Evolutionary conservation across 2,329 filamentous ascomycete genomes (phyloP).

Genomic region (Tolypocladium cylindrosporum): DNA sequence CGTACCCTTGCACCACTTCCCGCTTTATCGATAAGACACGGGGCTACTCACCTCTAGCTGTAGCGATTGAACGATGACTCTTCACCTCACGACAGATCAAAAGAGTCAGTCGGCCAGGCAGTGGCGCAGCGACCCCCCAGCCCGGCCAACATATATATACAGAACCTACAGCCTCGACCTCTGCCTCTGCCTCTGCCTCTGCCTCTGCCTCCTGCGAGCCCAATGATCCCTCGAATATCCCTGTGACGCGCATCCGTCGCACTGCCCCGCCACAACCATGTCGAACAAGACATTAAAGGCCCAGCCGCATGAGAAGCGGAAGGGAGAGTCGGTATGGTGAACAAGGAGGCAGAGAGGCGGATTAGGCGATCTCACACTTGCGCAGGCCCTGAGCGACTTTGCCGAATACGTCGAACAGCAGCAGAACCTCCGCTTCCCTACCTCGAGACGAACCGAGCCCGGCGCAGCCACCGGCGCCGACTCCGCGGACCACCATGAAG

Average conservation of each 20-base stretch:
- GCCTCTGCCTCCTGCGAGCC: slow-evolving; percentile 2
- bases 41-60: neutral
- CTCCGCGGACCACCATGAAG: slow-evolving; percentile 53
- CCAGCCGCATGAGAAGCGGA: slow-evolving; percentile 68
- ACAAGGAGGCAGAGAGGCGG: neutral
- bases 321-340: slow-evolving; percentile 67
- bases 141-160: neutral
- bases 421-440: slow-evolving; percentile 61
- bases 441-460: slow-evolving; percentile 16
- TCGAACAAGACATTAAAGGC: slow-evolving; percentile 47
- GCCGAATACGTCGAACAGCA: slow-evolving; percentile 96
- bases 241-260: slow-evolving; percentile 8
- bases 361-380: slow-evolving; percentile 3
- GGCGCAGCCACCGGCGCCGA: slow-evolving; percentile 18
- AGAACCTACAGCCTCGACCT: no score
- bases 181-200: neutral
- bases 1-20: neutral
- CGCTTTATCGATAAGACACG: slow-evolving; percentile 6
- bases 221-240: slow-evolving; percentile 19
- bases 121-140: neutral
- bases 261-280: slow-evolving; percentile 31
- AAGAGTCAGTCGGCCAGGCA: slow-evolving; percentile 6
- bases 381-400: slow-evolving; percentile 76
- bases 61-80: slow-evolving; percentile 1
- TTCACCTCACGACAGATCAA: neutral